Percentiles rank a stretch among this genome's conserved stretches.
Conservation (phyloP, 306 rosid genomes). For the Castanopsis chinensis region DNA sequence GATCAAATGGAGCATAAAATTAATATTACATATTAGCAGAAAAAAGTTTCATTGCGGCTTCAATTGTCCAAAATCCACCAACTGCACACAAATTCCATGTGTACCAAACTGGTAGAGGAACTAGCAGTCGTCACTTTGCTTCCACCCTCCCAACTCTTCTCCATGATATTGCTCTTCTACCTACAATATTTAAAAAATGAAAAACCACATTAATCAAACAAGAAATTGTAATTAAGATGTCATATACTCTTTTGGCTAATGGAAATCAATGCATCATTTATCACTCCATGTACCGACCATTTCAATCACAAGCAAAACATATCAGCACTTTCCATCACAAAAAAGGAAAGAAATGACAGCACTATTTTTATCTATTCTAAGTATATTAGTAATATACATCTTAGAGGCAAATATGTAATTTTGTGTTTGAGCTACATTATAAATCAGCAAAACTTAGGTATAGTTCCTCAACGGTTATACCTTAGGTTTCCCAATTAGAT, state of each 20-base stretch:
- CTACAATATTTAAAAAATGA: constrained; percentile 38
- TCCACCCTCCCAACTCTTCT: constrained; percentile 68
- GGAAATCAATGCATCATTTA: not conserved
- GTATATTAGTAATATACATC: too few relatives aligned
- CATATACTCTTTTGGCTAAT: not conserved
- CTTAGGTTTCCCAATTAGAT: too few relatives aligned
- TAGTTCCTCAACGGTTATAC: too few relatives aligned
- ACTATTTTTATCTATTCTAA: too few relatives aligned
- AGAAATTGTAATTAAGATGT: not conserved
- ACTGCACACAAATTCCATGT: not conserved
- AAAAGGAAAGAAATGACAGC: too few relatives aligned
- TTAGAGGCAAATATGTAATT: too few relatives aligned
- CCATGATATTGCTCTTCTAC: constrained; percentile 32
- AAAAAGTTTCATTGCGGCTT: not conserved
- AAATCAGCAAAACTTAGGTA: too few relatives aligned
- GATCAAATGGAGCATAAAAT: not conserved
- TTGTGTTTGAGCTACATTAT: too few relatives aligned
- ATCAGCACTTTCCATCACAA: too few relatives aligned
- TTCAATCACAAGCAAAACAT: too few relatives aligned
- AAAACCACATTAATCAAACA: constrained; percentile 14
- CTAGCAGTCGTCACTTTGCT: constrained; percentile 36
- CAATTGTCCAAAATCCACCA: not conserved
- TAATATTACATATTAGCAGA: not conserved
- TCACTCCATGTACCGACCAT: not conserved
- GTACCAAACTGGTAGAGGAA: constrained; percentile 5